A percentile compares a stretch with the other conserved stretches of the same genome.
These are phyloP conservation scores for Eucalyptus cladocalyx DNA, from an alignment of 345 rosid genomes.

Conservation along the genomic window DNA sequence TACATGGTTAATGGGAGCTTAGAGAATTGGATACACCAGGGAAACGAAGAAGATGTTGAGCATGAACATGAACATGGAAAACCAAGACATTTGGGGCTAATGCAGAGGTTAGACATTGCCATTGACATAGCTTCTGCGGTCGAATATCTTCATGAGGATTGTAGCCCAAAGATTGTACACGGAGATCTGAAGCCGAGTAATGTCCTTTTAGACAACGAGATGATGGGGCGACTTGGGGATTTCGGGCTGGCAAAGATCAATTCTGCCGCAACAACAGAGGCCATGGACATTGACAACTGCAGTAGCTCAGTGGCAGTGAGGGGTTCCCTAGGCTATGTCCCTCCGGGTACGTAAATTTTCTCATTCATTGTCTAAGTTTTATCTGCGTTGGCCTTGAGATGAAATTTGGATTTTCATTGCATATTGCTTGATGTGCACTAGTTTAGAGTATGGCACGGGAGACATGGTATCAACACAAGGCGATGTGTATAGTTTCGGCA, in stretches of 20 bases:
- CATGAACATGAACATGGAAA: background rate
- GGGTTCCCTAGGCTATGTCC: background rate
- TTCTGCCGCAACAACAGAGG: fast-evolving
- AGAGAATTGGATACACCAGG: background rate
- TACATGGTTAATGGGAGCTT: background rate
- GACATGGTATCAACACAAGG: background rate
- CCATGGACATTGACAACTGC: background rate
- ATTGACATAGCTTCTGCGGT: background rate
- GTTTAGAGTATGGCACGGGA: background rate
- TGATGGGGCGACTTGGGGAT: background rate
- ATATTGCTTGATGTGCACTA: background rate
- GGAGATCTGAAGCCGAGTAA: background rate
- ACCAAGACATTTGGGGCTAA: background rate
- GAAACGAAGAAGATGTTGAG: background rate
- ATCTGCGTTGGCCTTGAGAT: background rate
- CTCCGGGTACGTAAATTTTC: background rate
- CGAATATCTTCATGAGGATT: background rate
- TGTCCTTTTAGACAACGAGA: background rate
- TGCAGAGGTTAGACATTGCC: background rate
- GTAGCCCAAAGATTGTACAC: background rate
- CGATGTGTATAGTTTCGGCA: background rate
- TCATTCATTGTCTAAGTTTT: background rate
- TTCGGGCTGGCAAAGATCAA: background rate
- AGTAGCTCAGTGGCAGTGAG: background rate
- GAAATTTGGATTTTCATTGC: background rate